Percentiles rank a stretch among this genome's conserved stretches.
These are phyloP conservation scores for Phytophthora nicotianae DNA, from an alignment of 352 stramenopile genomes.

Conservation along the genomic window DNA sequence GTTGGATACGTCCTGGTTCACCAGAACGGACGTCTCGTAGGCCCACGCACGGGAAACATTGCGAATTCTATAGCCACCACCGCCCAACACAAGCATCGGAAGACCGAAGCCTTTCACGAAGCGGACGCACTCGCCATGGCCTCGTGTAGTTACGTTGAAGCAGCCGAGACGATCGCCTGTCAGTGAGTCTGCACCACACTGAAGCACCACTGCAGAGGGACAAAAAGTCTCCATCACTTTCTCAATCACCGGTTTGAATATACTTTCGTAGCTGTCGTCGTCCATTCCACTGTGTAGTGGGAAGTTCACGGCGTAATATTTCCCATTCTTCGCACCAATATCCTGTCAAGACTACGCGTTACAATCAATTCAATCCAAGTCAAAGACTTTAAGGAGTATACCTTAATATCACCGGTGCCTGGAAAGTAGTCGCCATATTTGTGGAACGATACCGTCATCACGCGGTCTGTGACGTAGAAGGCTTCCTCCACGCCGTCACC, in stretches of 20 bases:
- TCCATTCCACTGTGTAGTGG: constrained; percentile 96
- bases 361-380: not conserved
- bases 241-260: constrained; percentile 97
- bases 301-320: constrained; percentile 97
- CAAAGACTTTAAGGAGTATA: not conserved
- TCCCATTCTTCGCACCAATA: constrained; percentile 92
- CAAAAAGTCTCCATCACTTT: constrained; percentile 91
- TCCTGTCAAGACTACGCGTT: constrained; percentile 47
- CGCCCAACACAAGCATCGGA: constrained; percentile 80
- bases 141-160: constrained; percentile 96
- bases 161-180: constrained; percentile 96
- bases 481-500: constrained; percentile 98
- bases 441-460: constrained; percentile 99
- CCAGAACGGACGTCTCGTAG: constrained; percentile 96
- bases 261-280: constrained; percentile 93
- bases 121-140: constrained; percentile 73
- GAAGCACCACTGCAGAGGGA: constrained; percentile 93
- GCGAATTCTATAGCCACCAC: constrained; percentile 85
- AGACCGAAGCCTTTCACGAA: constrained; percentile 88
- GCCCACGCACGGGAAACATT: constrained; percentile 94
- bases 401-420: constrained; percentile 92
- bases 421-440: constrained; percentile 99
- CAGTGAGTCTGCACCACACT: constrained; percentile 97
- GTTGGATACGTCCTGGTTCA: constrained; percentile 76
- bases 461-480: constrained; percentile 95